These are phyloP conservation scores for Amanita exitialis DNA, from an alignment of 768 basidiomycete species.

Conservation along the genomic window DNA sequence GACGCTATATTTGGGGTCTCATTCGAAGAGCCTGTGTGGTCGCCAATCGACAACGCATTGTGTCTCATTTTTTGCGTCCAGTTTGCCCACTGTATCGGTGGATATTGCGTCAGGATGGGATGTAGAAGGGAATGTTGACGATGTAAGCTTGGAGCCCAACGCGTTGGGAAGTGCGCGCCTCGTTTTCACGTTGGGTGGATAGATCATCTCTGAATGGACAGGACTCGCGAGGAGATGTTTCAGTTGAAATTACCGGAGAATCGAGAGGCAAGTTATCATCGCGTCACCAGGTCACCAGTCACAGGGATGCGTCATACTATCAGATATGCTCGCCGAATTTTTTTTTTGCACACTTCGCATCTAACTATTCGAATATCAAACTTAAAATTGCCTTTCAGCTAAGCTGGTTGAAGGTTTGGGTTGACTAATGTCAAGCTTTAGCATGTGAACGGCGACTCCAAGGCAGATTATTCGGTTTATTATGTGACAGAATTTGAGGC, in stretches of 20 bases:
- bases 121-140: conserved; percentile 66
- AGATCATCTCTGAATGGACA: conserved; percentile 19
- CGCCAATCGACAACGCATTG: conserved; percentile 77
- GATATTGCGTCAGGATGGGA: conserved; percentile 98
- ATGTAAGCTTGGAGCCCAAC: conserved; percentile 57
- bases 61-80: conserved; percentile 48
- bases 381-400: too few species aligned
- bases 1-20: conserved; percentile 99
- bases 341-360: too few species aligned
- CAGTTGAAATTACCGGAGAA: conserved; percentile 77
- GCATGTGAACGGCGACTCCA: too few species aligned
- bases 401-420: too few species aligned
- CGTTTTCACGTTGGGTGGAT: neutral
- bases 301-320: too few species aligned
- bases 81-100: conserved; percentile 81
- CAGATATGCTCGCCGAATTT: too few species aligned
- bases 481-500: too few species aligned
- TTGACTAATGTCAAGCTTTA: too few species aligned
- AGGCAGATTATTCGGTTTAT: too few species aligned
- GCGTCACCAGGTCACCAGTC: too few species aligned
- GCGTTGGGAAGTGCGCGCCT: conserved; percentile 63
- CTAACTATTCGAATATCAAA: too few species aligned
- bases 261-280: too few species aligned
- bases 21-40: conserved; percentile 81
- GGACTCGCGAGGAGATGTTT: conserved; percentile 63